Base-by-base conservation (phyloP, 495 filamentous ascomycete genomes). In the Hamigera avellanea region DNA sequence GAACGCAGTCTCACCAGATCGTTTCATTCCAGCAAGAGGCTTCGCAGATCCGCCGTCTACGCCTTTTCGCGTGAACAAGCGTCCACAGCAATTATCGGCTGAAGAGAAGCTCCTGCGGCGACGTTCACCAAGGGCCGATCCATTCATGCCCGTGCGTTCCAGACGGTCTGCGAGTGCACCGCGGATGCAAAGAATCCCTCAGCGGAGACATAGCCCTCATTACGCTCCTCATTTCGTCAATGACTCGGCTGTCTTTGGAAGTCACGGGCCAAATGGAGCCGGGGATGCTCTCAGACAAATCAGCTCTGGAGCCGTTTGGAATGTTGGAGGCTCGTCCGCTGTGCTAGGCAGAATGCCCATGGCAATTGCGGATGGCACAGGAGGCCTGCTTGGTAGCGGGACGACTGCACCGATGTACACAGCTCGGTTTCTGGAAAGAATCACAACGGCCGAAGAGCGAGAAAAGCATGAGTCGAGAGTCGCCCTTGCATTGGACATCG, bases 401-500 rank as follows among this genome's bases (percentile, higher is more conserved):
- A 81, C 80, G 6, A 83, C 80, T 43, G 85, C 84, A 18, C 79
- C 78, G 2, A 70, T 84, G 30, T 86, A 82, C 48, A 70, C 69
- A 2, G 83, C 82, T 26, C 65, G 71, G 15, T 91, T 91, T 42
- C 57, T 80, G 14, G 66, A 67, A 2, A 56, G 61, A 28, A 54
- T 57, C n/a, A 61, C 64, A 6, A 64, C 2, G 18, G 19, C 71
- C 25, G 71, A 79, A 16, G 73, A 86, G 30, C 46, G 62, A 19
- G 76, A 81, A 32, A 76, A 70, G 32, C 81, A 93, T 47, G 77
- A 86, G 45, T 72, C 72, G 25, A 76, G 91, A 13, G 49, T 96
- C 26, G 91, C 93, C 7, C 58, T 81, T 25, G 91, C 91, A 3
- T 68, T 95, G 13, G 79, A 83, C n/a, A 67, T 96, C 39, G 82